Percentiles rank a stretch among this genome's conserved stretches.
phyloP scores from a whole-genome alignment of 116 monocot genomes.

The Posidonia oceanica region DNA sequence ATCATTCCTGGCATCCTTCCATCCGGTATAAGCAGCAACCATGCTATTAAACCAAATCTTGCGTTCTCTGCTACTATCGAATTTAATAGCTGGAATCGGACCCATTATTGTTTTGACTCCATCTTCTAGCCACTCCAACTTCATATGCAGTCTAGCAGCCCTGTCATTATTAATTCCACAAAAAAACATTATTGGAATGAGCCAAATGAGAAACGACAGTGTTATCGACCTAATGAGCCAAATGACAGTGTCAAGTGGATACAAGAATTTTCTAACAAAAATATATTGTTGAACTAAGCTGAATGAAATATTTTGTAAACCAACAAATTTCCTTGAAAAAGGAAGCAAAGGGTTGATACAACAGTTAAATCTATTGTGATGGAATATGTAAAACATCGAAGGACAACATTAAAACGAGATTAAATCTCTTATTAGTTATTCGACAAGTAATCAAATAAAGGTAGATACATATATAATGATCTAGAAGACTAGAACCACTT shows the following conservation, averaged over 20 bases:
- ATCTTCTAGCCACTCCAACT: slow-evolving; percentile 81
- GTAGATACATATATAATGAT: too few relatives aligned
- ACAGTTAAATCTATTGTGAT: too few relatives aligned
- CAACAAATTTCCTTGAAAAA: too few relatives aligned
- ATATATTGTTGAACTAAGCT: too few relatives aligned
- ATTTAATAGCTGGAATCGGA: slow-evolving; percentile 70
- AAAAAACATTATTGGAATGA: not conserved
- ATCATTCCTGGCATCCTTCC: slow-evolving; percentile 81
- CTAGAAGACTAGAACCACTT: not conserved
- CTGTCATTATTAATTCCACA: slow-evolving; percentile 12
- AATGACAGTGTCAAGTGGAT: not conserved
- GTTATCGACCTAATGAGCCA: not conserved
- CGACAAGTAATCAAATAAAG: too few relatives aligned
- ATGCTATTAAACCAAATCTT: slow-evolving; percentile 98
- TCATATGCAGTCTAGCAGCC: slow-evolving; percentile 67
- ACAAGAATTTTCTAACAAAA: too few relatives aligned
- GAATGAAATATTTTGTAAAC: too few relatives aligned
- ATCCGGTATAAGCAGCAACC: slow-evolving; percentile 93
- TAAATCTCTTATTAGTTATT: too few relatives aligned
- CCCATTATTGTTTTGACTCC: slow-evolving; percentile 90
- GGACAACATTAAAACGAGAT: too few relatives aligned
- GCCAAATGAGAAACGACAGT: not conserved
- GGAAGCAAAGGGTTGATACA: too few relatives aligned
- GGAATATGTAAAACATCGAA: too few relatives aligned
- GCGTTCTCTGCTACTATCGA: slow-evolving; percentile 40